Percentiles rank a stretch among this genome's conserved stretches.
Evolutionary conservation across 2,329 filamentous ascomycete genomes (phyloP).

Genomic region (Hirsutella minnesotensis): DNA sequence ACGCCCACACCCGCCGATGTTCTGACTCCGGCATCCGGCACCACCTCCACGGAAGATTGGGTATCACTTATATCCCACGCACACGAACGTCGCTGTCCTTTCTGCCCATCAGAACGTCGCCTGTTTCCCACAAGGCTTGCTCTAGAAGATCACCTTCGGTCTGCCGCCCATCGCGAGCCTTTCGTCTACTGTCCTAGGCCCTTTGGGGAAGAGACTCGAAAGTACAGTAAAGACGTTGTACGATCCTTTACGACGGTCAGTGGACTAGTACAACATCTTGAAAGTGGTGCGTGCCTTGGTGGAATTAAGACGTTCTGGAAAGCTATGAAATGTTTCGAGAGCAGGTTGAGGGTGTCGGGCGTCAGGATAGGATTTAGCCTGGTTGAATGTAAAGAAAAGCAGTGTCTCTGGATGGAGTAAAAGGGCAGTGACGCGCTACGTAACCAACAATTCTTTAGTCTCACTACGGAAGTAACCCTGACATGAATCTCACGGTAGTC

Average conservation of each 20-base stretch:
- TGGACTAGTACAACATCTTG: constrained; percentile 7
- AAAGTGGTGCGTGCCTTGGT: constrained; percentile 5
- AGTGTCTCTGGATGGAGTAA: no score
- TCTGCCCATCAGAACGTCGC: background rate
- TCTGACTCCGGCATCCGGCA: background rate
- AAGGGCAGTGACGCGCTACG: no score
- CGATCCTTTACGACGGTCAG: constrained; percentile 5
- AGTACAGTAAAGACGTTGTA: background rate
- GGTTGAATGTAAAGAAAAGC: no score
- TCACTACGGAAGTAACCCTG: no score
- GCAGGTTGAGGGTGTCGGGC: no score
- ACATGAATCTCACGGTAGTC: no score
- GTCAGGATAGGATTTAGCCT: no score
- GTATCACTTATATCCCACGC: background rate
- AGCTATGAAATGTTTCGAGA: constrained; percentile 2
- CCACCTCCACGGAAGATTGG: background rate
- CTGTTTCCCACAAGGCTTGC: background rate
- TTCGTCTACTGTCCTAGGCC: background rate
- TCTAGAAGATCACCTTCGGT: background rate
- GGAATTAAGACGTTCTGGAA: constrained; percentile 1
- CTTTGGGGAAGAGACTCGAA: background rate
- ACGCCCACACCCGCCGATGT: no score
- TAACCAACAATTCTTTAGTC: no score
- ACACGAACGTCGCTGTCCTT: background rate
- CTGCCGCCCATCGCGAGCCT: background rate